A percentile compares a stretch with the other conserved stretches of the same genome.
Evolutionary conservation across 1,139 yeast species (phyloP).

Genomic region (Suhomyces chickasaworum): DNA sequence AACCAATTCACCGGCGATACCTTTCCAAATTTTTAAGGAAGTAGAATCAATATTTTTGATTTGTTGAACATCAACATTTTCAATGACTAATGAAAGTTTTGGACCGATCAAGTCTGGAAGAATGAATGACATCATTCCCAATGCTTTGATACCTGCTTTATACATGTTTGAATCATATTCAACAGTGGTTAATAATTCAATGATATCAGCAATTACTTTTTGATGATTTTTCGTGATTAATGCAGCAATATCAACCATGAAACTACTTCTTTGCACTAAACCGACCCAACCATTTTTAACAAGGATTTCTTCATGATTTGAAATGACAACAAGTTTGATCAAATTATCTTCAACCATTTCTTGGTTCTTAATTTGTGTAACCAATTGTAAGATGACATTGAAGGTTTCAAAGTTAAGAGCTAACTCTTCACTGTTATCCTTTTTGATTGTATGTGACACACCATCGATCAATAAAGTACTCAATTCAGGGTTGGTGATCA

Average conservation of each 20-base stretch:
- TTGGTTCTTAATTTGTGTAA: constrained; percentile 40
- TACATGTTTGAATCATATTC: constrained; percentile 27
- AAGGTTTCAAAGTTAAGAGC: constrained; percentile 29
- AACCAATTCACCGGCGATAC: constrained; percentile 69
- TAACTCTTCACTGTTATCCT: constrained; percentile 20
- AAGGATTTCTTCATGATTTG: constrained; percentile 51
- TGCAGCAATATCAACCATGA: constrained; percentile 61
- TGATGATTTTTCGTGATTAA: constrained; percentile 43
- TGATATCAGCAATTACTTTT: constrained; percentile 19
- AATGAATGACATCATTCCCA: constrained; percentile 71
- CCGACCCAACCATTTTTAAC: constrained; percentile 78
- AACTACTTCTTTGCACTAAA: constrained; percentile 55
- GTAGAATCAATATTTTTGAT: constrained; percentile 27
- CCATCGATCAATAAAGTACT: constrained; percentile 22
- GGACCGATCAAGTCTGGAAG: constrained; percentile 64
- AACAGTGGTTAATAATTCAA: constrained; percentile 7
- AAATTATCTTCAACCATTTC: constrained; percentile 28
- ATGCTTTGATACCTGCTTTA: constrained; percentile 54
- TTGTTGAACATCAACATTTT: constrained; percentile 40
- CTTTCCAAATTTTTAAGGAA: constrained; percentile 61
- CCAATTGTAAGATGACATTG: constrained; percentile 45
- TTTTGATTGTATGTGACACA: constrained; percentile 18
- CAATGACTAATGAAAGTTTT: constrained; percentile 43
- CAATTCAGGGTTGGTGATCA: constrained; percentile 19
- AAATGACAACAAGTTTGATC: constrained; percentile 50